Evolutionary conservation across 805 yeast species (phyloP), one percentile per base, ranked within the genome.

Genomic region (Myxozyma neglecta): DNA sequence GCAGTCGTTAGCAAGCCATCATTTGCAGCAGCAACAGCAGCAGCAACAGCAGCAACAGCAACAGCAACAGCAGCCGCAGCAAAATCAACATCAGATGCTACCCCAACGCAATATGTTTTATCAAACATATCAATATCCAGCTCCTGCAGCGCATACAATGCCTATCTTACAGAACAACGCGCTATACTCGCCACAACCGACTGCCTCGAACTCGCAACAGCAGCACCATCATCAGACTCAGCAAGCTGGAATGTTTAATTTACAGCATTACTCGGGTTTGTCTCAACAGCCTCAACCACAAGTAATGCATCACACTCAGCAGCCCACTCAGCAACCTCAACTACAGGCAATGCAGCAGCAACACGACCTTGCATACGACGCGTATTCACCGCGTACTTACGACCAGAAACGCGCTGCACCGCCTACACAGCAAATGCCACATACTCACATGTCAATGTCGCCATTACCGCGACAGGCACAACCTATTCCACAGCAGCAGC

Each of bases 331-430:
- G 47, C 59, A 43, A 20, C 59, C 50, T 35, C 59, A 47, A 43
- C 51, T 53, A 34, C 62, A 58, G 45, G 44, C 57, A 10, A 11
- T 43, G 49, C 59, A 48, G 43, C 59, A 46, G 53, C 59, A 49
- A 45, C 56, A 48, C 11, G 55, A 51, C 42, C 55, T 51, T 8
- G 34, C 46, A 6, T 51, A 51, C 35, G 55, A 51, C 46, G 32
- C 20, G 14, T 51, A 51, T 29, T 39, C 46, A 14, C 44, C 53
- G 45, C 53, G 53, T 13, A 11, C 55, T 8, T 51, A 51, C 46
- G 55, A 51, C 16, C 14, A 20, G 10, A 51, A 51, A 29, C 46
- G 55, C 20, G 16, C 55, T 11, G 55, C 46, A 7, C 55, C 55
- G 1, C 45, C 46, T 32, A 6, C 39, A 5, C 55, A 16, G 35